Evolutionary conservation across 2,329 filamentous ascomycete species (phyloP), one percentile per base, ranked within the genome.

Genomic region (Penicillium psychrosexuale): DNA sequence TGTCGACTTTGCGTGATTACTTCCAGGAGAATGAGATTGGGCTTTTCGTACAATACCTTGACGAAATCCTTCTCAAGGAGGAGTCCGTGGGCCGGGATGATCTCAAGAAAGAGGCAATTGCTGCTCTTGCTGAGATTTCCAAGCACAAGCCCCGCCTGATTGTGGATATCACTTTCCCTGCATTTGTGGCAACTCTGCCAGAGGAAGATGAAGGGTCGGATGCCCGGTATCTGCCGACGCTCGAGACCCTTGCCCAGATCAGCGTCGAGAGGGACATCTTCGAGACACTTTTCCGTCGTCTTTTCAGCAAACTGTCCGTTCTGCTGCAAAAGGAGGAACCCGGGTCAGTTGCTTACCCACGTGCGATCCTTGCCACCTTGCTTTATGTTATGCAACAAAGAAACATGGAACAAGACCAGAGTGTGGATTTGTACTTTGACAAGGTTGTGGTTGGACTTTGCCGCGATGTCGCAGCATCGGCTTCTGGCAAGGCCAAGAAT

Each of bases 171-270:
- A 84, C 84, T 0, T 84, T 88, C 62, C 85, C 85, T 27, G 82
- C 82, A 5, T 86, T 88, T 65, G 79, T 88, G 69, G 84, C 84
- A 3, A 80, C 82, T 37, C 71, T 89, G 3, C 86, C 85, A 1
- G 84, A 85, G 56, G 74, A 72, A 2, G 80, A 81, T 53, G 70
- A 74, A n/a, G 77, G 79, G 17, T 72, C 72, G 3, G 70, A 75
- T 9, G 65, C 64, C 7, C 68, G 70, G 6, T 86, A 86, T 62
- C 64, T 80, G n/a, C 72, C 78, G 5, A 82, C 84, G 0, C 72
- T 89, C 24, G 85, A 87, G 63, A 84, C 79, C 0, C 80, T 89
- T 55, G 84, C 85, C 3, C 83, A 86, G 61, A 79, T 89, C 19
- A 84, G 83, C 51, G 76, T 78, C 11, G 85, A 87, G 64, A 78